Percentiles rank a stretch among this genome's conserved stretches.
Conservation (phyloP, 2,329 filamentous ascomycete genomes). For the Colletotrichum magnum region DNA sequence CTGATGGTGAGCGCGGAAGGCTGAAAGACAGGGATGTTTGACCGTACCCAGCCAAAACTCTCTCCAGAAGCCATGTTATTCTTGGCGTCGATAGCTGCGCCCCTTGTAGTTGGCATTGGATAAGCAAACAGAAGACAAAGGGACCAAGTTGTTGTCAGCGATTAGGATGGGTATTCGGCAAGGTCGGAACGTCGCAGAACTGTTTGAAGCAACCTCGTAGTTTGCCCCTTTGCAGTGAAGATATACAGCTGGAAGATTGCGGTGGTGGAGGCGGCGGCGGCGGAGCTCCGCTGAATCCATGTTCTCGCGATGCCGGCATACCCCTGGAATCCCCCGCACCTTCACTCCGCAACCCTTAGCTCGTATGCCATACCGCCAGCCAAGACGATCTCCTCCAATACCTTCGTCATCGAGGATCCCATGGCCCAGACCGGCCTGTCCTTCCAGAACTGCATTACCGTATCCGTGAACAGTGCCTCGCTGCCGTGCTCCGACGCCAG, state of each 20-base stretch:
- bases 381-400: conserved; percentile 40
- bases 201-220: not conserved
- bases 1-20: not conserved
- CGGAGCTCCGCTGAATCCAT: conserved; percentile 29
- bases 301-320: not conserved
- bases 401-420: conserved; percentile 40
- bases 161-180: conserved; percentile 10
- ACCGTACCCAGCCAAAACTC: conserved; percentile 31
- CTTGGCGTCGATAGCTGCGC: not conserved
- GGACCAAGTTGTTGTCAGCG: not conserved
- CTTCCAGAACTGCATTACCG: conserved; percentile 40
- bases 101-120: not conserved
- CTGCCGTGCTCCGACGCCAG: conserved; percentile 27
- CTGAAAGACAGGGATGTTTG: not conserved
- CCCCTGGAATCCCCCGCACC: conserved; percentile 6
- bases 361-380: conserved; percentile 27
- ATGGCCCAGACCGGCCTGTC: conserved; percentile 40
- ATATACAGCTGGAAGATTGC: conserved; percentile 13
- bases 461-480: conserved; percentile 40
- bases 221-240: conserved; percentile 19
- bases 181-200: conserved; percentile 6
- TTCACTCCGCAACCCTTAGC: conserved; percentile 18
- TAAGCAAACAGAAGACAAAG: not conserved
- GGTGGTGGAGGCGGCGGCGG: conserved; percentile 19
- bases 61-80: conserved; percentile 12